Evolutionary conservation across 495 filamentous ascomycete species (phyloP), one percentile per base, ranked within the genome.

Genomic region (Daldinia caldariorum): DNA sequence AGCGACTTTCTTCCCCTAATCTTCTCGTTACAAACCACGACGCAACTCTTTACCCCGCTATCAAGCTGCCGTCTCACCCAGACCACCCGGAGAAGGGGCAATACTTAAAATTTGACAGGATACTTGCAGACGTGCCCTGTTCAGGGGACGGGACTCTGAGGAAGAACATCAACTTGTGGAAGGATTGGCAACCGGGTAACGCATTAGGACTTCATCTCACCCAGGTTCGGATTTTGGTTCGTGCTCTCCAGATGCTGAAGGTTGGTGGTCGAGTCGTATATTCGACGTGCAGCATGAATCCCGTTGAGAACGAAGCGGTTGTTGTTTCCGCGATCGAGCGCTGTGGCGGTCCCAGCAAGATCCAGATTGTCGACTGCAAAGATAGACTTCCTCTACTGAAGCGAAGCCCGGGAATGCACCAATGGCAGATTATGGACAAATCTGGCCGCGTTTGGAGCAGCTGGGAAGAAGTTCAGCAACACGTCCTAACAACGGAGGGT

Each of bases 21-120:
- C 81, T 99, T 73, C 92, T 99, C 66, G 94, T 99, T 70, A 97
- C 92, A 18, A 98, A 99, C 75, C 95, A 99, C 79, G 96, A 99
- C 77, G 95, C 96, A 34, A 97, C 94, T 26, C 89, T 97, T 86
- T 99, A 92, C 79, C 95, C 95, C 2, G 91, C 93, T 7, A 92
- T 97, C 72, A 89, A 91, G 77, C 84, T 97, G 7, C 87, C 92
- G 29, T 80, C 85, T 53, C 73, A 82, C 41, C 77, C 82, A 39
- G 86, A 85, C 34, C 83, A 87, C 55, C 79, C 79, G 2, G 74
- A 77, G 8, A 81, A 83, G 54, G 88, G 88, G 74, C 83, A 86
- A 66, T 97, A 97, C 79, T 86, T 99, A 63, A 97, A 97, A 81
- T 99, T 97, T 73, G 95, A 99, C 77, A 90, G 95, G 54, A 96